phyloP scores from a whole-genome alignment of 768 basidiomycete species.

The Leccinum aurantiacum region DNA sequence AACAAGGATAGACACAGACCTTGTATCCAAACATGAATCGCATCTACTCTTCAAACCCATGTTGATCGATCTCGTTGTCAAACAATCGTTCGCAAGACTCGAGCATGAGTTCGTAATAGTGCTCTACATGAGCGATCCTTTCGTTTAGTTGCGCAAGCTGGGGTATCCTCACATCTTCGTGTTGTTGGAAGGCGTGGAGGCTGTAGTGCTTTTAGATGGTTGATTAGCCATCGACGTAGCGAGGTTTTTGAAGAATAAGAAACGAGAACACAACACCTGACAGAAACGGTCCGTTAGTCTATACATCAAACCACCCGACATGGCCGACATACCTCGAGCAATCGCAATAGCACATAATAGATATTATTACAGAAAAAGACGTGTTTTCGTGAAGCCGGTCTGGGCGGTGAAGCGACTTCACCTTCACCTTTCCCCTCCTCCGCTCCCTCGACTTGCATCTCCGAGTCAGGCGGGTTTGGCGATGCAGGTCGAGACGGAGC shows the following conservation, averaged over 20 bases:
- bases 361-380: slow-evolving; percentile 88
- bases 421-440: slow-evolving; percentile 30
- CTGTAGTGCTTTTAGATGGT: slow-evolving; percentile 6
- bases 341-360: slow-evolving; percentile 81
- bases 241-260: slow-evolving; percentile 79
- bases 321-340: slow-evolving; percentile 69
- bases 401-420: slow-evolving; percentile 23
- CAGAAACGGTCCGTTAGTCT: slow-evolving; percentile 1
- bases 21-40: slow-evolving; percentile 80
- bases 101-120: slow-evolving; percentile 81
- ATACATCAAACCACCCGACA: not conserved
- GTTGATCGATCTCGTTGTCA: slow-evolving; percentile 87
- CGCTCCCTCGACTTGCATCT: slow-evolving; percentile 32
- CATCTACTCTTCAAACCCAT: slow-evolving; percentile 88
- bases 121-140: slow-evolving; percentile 48
- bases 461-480: slow-evolving; percentile 48
- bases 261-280: slow-evolving; percentile 79
- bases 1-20: slow-evolving; percentile 38
- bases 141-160: slow-evolving; percentile 34
- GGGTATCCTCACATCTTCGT: slow-evolving; percentile 28
- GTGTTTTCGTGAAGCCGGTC: slow-evolving; percentile 43
- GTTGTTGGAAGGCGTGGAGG: slow-evolving; percentile 25
- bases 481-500: slow-evolving; percentile 63
- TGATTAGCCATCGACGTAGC: slow-evolving; percentile 46
- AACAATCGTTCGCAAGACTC: slow-evolving; percentile 89